Percentiles rank a stretch among this genome's conserved stretches.
Evolutionary conservation across 345 rosid species (phyloP).

Genomic region (Syzygium jambos): DNA sequence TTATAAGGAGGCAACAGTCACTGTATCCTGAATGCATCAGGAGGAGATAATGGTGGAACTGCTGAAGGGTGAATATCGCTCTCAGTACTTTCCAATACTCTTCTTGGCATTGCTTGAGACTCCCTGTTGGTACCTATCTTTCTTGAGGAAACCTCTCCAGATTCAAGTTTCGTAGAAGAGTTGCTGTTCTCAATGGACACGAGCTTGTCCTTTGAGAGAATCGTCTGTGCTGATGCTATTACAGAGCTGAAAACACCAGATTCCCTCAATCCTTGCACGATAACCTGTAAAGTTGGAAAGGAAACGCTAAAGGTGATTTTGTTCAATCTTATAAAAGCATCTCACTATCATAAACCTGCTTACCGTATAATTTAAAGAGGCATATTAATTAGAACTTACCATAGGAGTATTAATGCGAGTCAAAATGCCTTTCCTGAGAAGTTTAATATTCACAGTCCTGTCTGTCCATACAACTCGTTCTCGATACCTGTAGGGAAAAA

Average conservation of each 20-base stretch:
- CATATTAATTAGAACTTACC: conserved; percentile 32
- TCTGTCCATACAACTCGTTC: conserved; percentile 83
- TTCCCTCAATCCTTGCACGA: conserved; percentile 65
- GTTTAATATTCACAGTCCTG: conserved; percentile 43
- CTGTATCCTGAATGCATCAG: conserved; percentile 11
- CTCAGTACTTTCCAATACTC: conserved; percentile 28
- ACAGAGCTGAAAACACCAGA: conserved; percentile 57
- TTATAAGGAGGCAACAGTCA: not conserved
- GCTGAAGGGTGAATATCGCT: conserved; percentile 20
- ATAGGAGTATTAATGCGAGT: conserved; percentile 76
- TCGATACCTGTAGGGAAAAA: conserved; percentile 43
- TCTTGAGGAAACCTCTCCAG: conserved; percentile 25
- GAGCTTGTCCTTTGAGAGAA: conserved; percentile 15
- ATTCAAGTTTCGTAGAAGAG: conserved; percentile 12
- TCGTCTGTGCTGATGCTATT: conserved; percentile 33
- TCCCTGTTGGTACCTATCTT: conserved; percentile 29
- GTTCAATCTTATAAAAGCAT: not conserved
- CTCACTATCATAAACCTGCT: not conserved
- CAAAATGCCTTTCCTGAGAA: conserved; percentile 66
- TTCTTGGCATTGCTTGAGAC: conserved; percentile 39
- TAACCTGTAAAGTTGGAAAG: conserved; percentile 31
- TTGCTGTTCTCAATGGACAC: conserved; percentile 18
- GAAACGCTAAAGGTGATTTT: not conserved
- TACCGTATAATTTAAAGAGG: not conserved
- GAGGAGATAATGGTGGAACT: conserved; percentile 62